Evolutionary conservation across 495 filamentous ascomycete genomes (phyloP).

Genomic region (Daldinia loculata): DNA sequence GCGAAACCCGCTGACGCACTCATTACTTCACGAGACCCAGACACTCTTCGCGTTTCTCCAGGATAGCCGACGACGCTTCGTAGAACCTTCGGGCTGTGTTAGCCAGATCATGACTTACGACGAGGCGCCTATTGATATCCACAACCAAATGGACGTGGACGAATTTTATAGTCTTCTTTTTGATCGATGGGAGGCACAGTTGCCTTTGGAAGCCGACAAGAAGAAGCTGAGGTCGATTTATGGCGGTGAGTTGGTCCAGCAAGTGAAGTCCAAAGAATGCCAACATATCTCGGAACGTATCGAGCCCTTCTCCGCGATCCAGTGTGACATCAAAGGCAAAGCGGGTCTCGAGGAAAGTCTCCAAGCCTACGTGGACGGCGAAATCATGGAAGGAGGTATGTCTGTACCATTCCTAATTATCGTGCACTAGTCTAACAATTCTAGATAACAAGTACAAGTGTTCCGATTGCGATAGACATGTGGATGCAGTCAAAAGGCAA

Average conservation of each 20-base stretch:
- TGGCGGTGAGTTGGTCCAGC: slow-evolving; percentile 90
- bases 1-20: slow-evolving; percentile 64
- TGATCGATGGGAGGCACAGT: slow-evolving; percentile 88
- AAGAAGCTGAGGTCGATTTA: slow-evolving; percentile 84
- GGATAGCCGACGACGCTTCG: slow-evolving; percentile 72
- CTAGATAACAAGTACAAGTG: slow-evolving; percentile 97
- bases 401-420: slow-evolving; percentile 23
- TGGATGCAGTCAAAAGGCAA: slow-evolving; percentile 91
- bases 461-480: slow-evolving; percentile 86
- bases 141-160: slow-evolving; percentile 96
- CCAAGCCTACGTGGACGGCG: slow-evolving; percentile 92
- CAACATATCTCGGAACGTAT: slow-evolving; percentile 88
- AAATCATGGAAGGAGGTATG: slow-evolving; percentile 92
- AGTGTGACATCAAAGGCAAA: slow-evolving; percentile 97
- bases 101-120: slow-evolving; percentile 83
- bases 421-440: slow-evolving; percentile 35
- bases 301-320: slow-evolving; percentile 94
- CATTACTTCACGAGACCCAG: slow-evolving; percentile 78
- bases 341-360: slow-evolving; percentile 83
- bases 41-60: slow-evolving; percentile 88
- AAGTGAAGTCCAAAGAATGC: slow-evolving; percentile 95
- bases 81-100: slow-evolving; percentile 78
- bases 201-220: slow-evolving; percentile 71
- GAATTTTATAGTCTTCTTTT: slow-evolving; percentile 96
- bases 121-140: slow-evolving; percentile 82